Evolutionary conservation across 768 basidiomycete species (phyloP), one percentile per base, ranked within the genome.

Genomic region (Podaxis sp.): DNA sequence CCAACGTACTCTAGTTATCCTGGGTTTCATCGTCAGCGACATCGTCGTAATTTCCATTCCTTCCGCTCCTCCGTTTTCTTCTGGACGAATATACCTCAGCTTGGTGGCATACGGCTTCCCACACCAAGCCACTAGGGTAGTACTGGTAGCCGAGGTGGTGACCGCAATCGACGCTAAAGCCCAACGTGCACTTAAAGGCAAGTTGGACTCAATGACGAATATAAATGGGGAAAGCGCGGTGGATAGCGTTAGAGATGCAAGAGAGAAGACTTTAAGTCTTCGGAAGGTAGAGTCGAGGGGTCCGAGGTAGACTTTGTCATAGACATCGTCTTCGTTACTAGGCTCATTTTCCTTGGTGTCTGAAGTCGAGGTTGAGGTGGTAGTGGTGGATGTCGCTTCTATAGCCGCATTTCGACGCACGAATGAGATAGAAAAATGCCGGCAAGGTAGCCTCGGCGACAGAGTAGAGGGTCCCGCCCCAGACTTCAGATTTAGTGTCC

Each of bases 211-310:
- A 66, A 95, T 79, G 57, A 91, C 70, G 73, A 95, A 90, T 64
- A 95, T 85, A 75, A 95, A 86, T 1, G 94, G 94, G 1, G 90
- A 79, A 67, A 95, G 77, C 3, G 84, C 79, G 62, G 80, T 74
- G 9, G 91, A 88, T 54, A 93, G 80, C 2, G 80, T 80, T 52
- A 95, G 81, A 0, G 93, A 93, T 24, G 87, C 84, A 0, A 96
- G 76, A 12, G 93, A 94, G 77, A 95, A 93, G 8, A 92, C 73
- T 72, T 95, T 94, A 60, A 94, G 82, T 24, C 84, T 83, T 59
- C 85, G 83, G 77, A 92, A 94, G 1, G 93, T 90, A 49, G 78
- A 72, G 0, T 86, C 75, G 41, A 94, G 77, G 2, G 93, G 93
- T 0, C 91, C 93, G 65, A 80, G 73, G 69, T 94, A 94, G n/a